Evolutionary conservation across 2,329 filamentous ascomycete species (phyloP), one percentile per base, ranked within the genome.

Genomic region (Hypoxylon sp.): DNA sequence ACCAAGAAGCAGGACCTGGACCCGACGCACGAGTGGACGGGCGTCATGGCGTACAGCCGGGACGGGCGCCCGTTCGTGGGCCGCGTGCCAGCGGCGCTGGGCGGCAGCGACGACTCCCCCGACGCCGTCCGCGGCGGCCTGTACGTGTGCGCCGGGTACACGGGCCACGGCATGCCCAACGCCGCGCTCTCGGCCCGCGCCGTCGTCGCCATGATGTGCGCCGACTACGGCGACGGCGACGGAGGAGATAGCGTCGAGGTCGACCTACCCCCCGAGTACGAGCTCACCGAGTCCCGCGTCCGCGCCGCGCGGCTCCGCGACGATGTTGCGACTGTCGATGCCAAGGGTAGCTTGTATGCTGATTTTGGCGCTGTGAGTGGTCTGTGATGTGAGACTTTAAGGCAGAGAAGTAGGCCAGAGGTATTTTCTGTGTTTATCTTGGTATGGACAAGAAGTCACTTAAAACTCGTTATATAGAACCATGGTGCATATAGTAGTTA

Each of bases 81-180:
- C 0, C 73, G 76, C 8, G 83, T 92, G n/a, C 86, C 87, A 0
- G 74, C 74, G 29, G 67, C 71, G 4, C 63, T 82, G 20, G 74
- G 82, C 4, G 84, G 81, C n/a, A 77, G 73, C 31, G 31, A 17
- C 31, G 31, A 31, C n/a, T n/a, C n/a, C n/a, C n/a, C n/a, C n/a
- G n/a, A n/a, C n/a, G n/a, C n/a, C n/a, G n/a, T n/a, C n/a, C n/a
- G n/a, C 15, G 70, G 79, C 2, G 86, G 87, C 0, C 63, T 91
- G 50, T 91, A 80, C 77, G 62, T 91, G 10, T 82, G 81, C 59
- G 88, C 81, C 2, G 89, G 87, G 2, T 91, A 88, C 67, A 88
- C 87, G 4, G 88, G 87, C 0, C 90, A 93, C 72, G 90, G 90
- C 0, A 92, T 92, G 89, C 88, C 89, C 17, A 86, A 88, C 65